A percentile compares a stretch with the other conserved stretches of the same genome.
Conservation (phyloP, 768 basidiomycete species). For the Cytidiella melzeri region DNA sequence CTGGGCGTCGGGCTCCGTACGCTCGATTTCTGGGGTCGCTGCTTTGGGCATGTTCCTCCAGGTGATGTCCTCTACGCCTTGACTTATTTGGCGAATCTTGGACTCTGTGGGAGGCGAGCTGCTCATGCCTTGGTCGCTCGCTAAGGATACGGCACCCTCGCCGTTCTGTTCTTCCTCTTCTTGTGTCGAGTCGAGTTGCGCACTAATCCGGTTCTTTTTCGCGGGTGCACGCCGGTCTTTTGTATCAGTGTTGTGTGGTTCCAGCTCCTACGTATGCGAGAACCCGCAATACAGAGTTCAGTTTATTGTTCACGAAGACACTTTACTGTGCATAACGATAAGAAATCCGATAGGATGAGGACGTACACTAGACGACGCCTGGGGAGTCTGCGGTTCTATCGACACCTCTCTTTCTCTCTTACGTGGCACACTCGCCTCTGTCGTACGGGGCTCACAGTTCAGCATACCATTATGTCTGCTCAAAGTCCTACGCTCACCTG, state of each 20-base stretch:
- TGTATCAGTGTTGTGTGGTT: slow-evolving; percentile 30
- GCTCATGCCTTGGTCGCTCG: slow-evolving; percentile 18
- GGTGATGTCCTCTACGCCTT: slow-evolving; percentile 71
- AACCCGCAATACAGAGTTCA: not conserved
- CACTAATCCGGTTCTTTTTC: slow-evolving; percentile 63
- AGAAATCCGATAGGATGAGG: slow-evolving; percentile 13
- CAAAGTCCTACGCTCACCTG: not conserved
- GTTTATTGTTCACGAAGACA: not conserved
- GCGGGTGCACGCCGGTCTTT: slow-evolving; percentile 58
- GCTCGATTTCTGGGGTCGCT: slow-evolving; percentile 7
- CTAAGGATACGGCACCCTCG: slow-evolving; percentile 11
- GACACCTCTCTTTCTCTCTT: slow-evolving; percentile 80
- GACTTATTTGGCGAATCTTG: slow-evolving; percentile 73
- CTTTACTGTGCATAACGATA: not conserved
- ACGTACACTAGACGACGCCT: slow-evolving; percentile 28
- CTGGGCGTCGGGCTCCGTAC: slow-evolving; percentile 5
- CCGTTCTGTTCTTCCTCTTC: slow-evolving; percentile 52
- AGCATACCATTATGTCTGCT: not conserved
- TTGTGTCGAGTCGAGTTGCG: slow-evolving; percentile 43
- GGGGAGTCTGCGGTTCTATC: slow-evolving; percentile 50
- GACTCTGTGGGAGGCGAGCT: slow-evolving; percentile 74
- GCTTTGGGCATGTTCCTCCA: slow-evolving; percentile 50
- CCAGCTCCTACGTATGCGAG: slow-evolving; percentile 18
- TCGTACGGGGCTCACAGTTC: not conserved
- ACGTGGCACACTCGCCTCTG: slow-evolving; percentile 45